A percentile compares a stretch with the other conserved stretches of the same genome.
These are phyloP conservation scores for Gossypium arboreum DNA, from an alignment of 345 rosid species.

Conservation along the genomic window DNA sequence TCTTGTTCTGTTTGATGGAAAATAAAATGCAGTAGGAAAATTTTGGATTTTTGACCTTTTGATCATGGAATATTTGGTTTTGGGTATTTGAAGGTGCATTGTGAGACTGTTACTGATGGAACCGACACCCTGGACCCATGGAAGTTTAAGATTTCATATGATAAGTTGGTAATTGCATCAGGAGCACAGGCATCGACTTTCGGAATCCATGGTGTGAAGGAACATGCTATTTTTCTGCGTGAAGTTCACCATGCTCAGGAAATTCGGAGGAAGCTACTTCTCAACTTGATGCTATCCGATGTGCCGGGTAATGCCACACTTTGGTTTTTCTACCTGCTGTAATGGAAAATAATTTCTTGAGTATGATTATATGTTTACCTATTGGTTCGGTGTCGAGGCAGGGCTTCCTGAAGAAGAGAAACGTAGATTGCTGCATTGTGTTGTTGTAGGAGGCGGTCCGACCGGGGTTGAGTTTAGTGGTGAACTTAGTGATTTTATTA, in stretches of 20 bases:
- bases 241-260: conserved; percentile 97
- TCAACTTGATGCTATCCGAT: conserved; percentile 94
- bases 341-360: not conserved
- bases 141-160: conserved; percentile 77
- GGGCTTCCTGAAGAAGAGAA: conserved; percentile 79
- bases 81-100: conserved; percentile 51
- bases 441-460: conserved; percentile 98
- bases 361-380: not conserved
- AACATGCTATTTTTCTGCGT: conserved; percentile 75
- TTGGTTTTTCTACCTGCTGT: not conserved
- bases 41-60: not conserved
- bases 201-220: conserved; percentile 73
- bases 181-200: conserved; percentile 89
- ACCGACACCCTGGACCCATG: conserved; percentile 46
- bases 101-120: conserved; percentile 78
- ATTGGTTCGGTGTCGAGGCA: conserved; percentile 26
- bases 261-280: conserved; percentile 79
- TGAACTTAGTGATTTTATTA: conserved; percentile 89
- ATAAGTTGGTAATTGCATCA: conserved; percentile 75
- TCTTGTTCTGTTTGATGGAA: not conserved
- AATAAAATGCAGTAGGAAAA: not conserved
- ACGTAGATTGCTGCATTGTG: conserved; percentile 75
- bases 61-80: conserved; percentile 9
- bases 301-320: conserved; percentile 51
- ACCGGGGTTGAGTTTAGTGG: conserved; percentile 99